Base-by-base conservation (phyloP, 2,329 filamentous ascomycete species). In the Daldinia sp. region DNA sequence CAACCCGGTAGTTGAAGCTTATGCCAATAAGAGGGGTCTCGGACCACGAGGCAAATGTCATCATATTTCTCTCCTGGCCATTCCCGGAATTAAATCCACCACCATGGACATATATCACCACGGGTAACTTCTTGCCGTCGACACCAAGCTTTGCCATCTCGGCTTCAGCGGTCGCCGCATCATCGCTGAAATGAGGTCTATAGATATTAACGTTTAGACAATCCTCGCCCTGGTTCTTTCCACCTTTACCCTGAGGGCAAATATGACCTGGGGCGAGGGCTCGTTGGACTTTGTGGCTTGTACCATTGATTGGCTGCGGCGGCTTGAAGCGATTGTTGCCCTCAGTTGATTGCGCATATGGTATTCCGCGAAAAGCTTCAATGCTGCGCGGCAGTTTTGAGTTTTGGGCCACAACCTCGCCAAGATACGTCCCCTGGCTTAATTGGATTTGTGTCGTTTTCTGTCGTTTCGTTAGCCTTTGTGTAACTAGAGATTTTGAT, bases 1-100 rank as follows among this genome's bases (percentile, higher is more conserved):
- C 87, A 49, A 91, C 81, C 8, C 90, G 82, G 74, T 91, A 87
- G 75, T 85, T 86, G 72, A 89, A 84, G 72, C 81, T 84, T 51
- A 89, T 81, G 30, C 79, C 85, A 39, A 91, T 78, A 52, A 90
- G 76, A 8, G 83, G 82, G 43, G 77, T 72, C 23, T 77, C 76
- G 2, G 82, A 76, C 78, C 84, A 89, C 4, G 83, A 80, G 11
- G 89, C 83, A 76, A 91, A 86, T 32, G 84, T 84, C 0, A 81
- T 82, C 64, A 89, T 85, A 71, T 90, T 83, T 58, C 89, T 81
- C 77, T 84, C 83, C 27, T 78, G 71, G 52, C 84, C 81, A 68
- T 75, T 69, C 34, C 85, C 80, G 70, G 81, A 80, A 77, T 88
- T 83, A 77, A 89, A 90, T 4, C 80, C 83, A 2, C 88, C 88